phyloP scores from a whole-genome alignment of 75 land plant species.

The Picea glauca region DNA sequence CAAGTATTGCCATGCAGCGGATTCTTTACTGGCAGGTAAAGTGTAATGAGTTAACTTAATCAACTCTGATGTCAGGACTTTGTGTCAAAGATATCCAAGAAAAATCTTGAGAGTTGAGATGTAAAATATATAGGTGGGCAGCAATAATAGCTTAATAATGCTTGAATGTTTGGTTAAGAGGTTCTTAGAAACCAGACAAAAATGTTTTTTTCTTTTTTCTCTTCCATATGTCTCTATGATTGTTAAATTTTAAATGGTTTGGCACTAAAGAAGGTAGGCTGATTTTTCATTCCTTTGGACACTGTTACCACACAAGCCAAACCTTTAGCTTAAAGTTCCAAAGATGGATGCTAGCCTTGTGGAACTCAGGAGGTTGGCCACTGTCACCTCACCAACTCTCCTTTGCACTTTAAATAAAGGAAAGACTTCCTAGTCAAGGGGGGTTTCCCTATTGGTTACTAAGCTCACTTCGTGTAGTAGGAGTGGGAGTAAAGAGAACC shows the following conservation, averaged over 20 bases:
- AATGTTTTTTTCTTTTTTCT: neutral
- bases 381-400: no score
- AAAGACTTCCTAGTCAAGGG: no score
- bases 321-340: no score
- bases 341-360: no score
- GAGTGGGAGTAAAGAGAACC: no score
- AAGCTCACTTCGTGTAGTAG: no score
- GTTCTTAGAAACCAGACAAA: neutral
- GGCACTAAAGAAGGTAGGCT: neutral
- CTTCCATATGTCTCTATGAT: neutral
- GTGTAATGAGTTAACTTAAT: neutral
- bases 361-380: no score
- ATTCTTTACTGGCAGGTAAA: conserved; percentile 79
- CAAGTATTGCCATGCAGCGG: conserved; percentile 52
- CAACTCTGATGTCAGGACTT: conserved; percentile 4
- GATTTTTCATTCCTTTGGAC: neutral
- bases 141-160: neutral
- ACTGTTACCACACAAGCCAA: no score
- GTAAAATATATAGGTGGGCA: neutral
- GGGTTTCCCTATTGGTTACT: no score
- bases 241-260: neutral
- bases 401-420: no score
- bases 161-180: neutral
- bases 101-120: neutral
- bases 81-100: neutral